Conservation (phyloP, 1,139 yeast genomes). For the Taphrina wiesneri region DNA sequence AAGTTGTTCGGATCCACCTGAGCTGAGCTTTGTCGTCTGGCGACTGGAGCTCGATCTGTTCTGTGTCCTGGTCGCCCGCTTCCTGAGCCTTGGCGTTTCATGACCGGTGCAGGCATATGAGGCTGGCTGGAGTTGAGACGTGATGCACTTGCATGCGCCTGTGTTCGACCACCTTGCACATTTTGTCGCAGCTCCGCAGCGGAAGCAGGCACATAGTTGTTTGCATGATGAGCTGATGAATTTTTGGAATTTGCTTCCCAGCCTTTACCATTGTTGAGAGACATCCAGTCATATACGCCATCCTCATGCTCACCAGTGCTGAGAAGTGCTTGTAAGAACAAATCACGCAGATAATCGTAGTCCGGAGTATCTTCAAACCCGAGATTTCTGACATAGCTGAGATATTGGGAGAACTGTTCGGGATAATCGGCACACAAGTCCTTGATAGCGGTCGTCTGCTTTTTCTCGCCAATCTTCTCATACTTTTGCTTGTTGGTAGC, state of each 20-base stretch:
- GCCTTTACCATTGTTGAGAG: conserved; percentile 84
- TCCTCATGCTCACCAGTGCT: conserved; percentile 74
- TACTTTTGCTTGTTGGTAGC: conserved; percentile 95
- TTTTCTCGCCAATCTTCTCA: conserved; percentile 94
- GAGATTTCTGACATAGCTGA: conserved; percentile 76
- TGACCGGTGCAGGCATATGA: conserved; percentile 14
- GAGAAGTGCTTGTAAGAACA: conserved; percentile 72
- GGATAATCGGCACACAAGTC: conserved; percentile 84
- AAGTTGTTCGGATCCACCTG: neutral
- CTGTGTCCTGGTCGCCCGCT: conserved; percentile 10
- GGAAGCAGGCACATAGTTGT: conserved; percentile 27
- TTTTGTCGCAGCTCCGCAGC: conserved; percentile 33
- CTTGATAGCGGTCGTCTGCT: conserved; percentile 76
- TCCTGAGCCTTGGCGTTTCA: conserved; percentile 16
- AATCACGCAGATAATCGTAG: conserved; percentile 75
- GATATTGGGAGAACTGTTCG: conserved; percentile 79
- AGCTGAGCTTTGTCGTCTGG: neutral
- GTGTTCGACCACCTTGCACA: conserved; percentile 32
- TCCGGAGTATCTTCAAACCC: conserved; percentile 95
- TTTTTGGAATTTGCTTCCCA: conserved; percentile 71
- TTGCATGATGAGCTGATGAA: conserved; percentile 4
- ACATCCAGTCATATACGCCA: conserved; percentile 93
- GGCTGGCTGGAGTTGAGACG: conserved; percentile 7
- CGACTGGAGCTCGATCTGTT: neutral
- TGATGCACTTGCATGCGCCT: conserved; percentile 22